Evolutionary conservation across 768 basidiomycete genomes (phyloP).

Genomic region (Gloeophyllum trabeum): DNA sequence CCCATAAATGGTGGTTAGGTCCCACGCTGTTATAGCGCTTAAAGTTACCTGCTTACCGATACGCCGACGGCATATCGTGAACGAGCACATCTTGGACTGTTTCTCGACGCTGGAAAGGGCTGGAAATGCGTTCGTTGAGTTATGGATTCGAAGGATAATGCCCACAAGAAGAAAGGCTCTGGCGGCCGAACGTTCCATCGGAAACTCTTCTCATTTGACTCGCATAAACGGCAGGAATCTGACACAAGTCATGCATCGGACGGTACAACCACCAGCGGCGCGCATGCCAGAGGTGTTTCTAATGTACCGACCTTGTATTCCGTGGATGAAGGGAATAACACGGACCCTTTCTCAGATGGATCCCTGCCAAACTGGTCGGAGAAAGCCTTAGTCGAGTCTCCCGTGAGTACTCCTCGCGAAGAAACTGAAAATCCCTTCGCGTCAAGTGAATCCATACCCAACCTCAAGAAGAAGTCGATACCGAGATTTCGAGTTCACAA

Average conservation of each 20-base stretch:
- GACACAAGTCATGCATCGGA: not conserved
- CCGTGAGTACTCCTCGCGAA: not conserved
- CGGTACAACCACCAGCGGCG: too few species aligned
- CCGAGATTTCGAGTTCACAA: too few species aligned
- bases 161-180: slow-evolving; percentile 1
- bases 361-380: not conserved
- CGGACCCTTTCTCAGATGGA: not conserved
- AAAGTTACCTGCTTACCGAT: too few species aligned
- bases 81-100: too few species aligned
- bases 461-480: too few species aligned
- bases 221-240: not conserved
- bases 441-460: not conserved
- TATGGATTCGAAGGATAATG: too few species aligned
- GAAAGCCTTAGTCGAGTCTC: not conserved
- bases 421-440: not conserved
- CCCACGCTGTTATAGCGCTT: too few species aligned
- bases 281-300: not conserved
- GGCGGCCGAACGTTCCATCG: not conserved
- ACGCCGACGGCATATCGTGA: too few species aligned
- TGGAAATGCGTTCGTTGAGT: too few species aligned
- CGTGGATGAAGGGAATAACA: not conserved
- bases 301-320: not conserved
- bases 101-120: too few species aligned
- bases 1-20: too few species aligned
- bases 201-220: not conserved